These are phyloP conservation scores for Pythium aristosporum DNA, from an alignment of 352 stramenopile genomes.

Conservation along the genomic window DNA sequence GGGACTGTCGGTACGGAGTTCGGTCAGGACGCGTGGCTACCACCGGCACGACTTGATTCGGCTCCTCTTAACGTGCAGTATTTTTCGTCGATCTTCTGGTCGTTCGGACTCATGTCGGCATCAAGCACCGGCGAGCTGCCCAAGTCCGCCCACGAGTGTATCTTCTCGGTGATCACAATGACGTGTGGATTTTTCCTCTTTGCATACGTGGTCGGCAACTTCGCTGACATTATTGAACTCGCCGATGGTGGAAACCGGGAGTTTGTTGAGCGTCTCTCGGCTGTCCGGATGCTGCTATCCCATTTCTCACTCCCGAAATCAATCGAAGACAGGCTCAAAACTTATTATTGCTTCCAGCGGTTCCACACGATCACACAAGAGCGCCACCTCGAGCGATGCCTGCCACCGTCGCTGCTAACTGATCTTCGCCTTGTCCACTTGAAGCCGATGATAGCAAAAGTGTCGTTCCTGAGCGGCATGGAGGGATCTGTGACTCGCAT, in stretches of 20 bases:
- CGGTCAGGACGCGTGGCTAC: constrained; percentile 34
- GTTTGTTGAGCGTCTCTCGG: constrained; percentile 40
- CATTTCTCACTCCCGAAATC: constrained; percentile 50
- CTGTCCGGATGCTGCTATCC: constrained; percentile 48
- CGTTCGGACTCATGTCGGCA: constrained; percentile 65
- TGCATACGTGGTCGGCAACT: constrained; percentile 73
- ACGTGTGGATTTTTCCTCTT: constrained; percentile 72
- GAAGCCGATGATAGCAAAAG: constrained; percentile 68
- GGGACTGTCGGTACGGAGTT: constrained; percentile 30
- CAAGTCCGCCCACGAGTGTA: constrained; percentile 44
- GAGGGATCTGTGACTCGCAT: constrained; percentile 57
- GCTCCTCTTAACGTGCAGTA: constrained; percentile 52
- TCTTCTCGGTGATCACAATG: constrained; percentile 60
- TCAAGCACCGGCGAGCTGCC: constrained; percentile 49
- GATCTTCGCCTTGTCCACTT: constrained; percentile 72
- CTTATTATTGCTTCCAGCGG: constrained; percentile 69
- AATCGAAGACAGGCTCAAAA: constrained; percentile 55
- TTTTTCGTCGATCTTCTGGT: constrained; percentile 64
- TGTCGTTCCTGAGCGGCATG: constrained; percentile 59
- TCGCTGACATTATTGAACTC: constrained; percentile 68
- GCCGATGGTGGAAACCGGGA: constrained; percentile 65
- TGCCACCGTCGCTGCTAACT: constrained; percentile 62
- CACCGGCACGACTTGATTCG: constrained; percentile 29
- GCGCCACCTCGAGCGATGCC: constrained; percentile 52
- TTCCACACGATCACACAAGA: constrained; percentile 79